Evolutionary conservation across 139 green algal genomes (phyloP), one percentile per base, ranked within the genome.

Genomic region (Chlamydomonas sphaeroides): DNA sequence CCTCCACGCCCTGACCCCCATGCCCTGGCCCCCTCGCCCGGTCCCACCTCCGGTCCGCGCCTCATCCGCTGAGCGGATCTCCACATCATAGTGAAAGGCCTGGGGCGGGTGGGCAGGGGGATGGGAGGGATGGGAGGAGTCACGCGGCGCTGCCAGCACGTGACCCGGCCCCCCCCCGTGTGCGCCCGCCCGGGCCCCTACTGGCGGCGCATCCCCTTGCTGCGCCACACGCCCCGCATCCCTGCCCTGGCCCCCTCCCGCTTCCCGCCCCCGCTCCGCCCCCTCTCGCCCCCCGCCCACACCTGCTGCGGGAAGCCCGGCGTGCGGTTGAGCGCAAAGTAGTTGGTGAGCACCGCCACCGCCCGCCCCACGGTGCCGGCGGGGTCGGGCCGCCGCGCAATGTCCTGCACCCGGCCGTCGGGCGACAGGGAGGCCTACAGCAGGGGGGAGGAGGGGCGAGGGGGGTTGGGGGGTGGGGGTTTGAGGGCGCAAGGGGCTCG

Each of bases 51-150:
- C 62, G 15, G n/a, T n/a, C n/a, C n/a, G n/a, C n/a, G 32, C 62
- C 48, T 42, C 63, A 26, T 84, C 77, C 5, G 28, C 35, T 14
- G 65, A 42, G 3, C 45, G 62, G 20, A 84, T 84, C 20, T 61
- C 49, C 18, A 84, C 77, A 18, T 84, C 77, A 33, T 76, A 84
- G 65, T 84, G 77, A 65, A 41, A 84, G 20, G 77, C 77, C 65
- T 84, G 65, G 4, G 1, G 59, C 11, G 11, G 28, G 73, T 25
- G 26, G 63, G 6, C 33, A 14, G 42, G 32, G 15, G 62, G 62
- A 41, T 28, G 20, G 14, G 32, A 14, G 32, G 62, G 14, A 68
- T 32, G 6, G 33, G 6, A 42, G 62, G 32, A 68, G 62, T 25
- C 15, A 26, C 32, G 10, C 3, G 21, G 5, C 32, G 10, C 32